These are phyloP conservation scores for Irpex lacteus DNA, from an alignment of 1,284 basidiomycete species.

Conservation along the genomic window DNA sequence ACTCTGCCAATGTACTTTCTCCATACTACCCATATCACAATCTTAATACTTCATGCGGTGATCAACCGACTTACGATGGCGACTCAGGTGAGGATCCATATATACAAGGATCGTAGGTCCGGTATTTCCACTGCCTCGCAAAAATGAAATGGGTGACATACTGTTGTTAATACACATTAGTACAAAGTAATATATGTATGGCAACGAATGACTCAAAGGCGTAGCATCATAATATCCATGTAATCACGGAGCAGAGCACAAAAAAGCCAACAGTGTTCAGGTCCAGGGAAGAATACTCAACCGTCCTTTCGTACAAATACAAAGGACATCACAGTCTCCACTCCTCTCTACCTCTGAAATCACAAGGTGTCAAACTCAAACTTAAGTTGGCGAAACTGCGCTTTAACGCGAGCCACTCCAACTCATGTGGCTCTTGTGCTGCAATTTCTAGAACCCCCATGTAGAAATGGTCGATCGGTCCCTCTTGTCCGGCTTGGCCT, in stretches of 20 bases:
- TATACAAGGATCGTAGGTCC: too few species aligned
- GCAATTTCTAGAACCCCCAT: conserved; percentile 9
- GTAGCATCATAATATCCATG: background rate
- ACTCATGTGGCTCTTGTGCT: too few species aligned
- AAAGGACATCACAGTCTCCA: too few species aligned
- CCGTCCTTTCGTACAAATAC: background rate
- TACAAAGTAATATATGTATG: background rate
- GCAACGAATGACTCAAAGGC: background rate
- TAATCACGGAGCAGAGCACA: background rate
- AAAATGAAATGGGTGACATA: background rate
- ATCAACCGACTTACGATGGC: too few species aligned
- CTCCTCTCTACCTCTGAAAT: too few species aligned
- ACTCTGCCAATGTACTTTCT: too few species aligned
- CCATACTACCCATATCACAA: too few species aligned
- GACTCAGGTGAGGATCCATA: too few species aligned
- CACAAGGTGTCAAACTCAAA: too few species aligned
- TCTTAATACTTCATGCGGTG: too few species aligned
- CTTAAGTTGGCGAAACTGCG: too few species aligned
- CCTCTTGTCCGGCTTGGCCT: background rate
- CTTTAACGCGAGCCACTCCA: too few species aligned
- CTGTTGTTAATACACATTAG: conserved; percentile 1
- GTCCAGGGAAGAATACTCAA: background rate
- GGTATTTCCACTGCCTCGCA: background rate
- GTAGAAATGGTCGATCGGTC: conserved; percentile 11
- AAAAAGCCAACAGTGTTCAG: background rate